Evolutionary conservation across 2,329 filamentous ascomycete species (phyloP), one percentile per base, ranked within the genome.

Genomic region (Bipolaris zeicola): DNA sequence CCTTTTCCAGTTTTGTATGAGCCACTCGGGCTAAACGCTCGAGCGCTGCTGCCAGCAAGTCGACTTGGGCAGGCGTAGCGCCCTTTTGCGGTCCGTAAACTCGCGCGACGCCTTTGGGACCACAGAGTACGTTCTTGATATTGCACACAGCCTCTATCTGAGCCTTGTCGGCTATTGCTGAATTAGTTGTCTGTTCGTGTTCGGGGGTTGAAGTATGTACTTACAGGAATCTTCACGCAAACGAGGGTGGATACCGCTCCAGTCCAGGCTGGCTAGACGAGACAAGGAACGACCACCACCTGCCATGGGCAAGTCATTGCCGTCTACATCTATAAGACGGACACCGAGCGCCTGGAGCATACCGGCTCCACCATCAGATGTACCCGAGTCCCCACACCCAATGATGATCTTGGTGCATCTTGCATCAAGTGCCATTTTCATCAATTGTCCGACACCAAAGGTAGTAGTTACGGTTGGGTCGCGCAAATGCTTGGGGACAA

Each of bases 321-420:
- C 79, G 22, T 77, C 58, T 3, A 48, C 46, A 55, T 80, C 77
- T 11, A 80, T 57, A 14, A 84, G 72, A 2, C 74, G 73, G 3
- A 75, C 81, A 4, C 82, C 82, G 5, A 84, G 76, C 2, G 82
- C 82, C 59, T 84, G 82, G 7, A 82, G 78, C 81, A 84, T 83
- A 13, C 82, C 82, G 0, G 79, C 79, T 13, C 82, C 82, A 6
- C 80, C 82, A 56, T 84, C 82, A 36, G 80, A 82, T 5, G 81
- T 84, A 5, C 81, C 82, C 3, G 82, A 84, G 63, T 84, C 82
- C 34, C 82, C 82, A 61, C 82, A 84, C 1, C 82, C 82, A 20
- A 84, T 67, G 6, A 84, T 71, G 44, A 84, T 80, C 6, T 76
- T 76, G 7, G 70, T 70, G 7, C 75, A 79, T 1, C 81, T 81